These are phyloP conservation scores for Brettanomyces naardenensis DNA, from an alignment of 805 yeast species.

Conservation along the genomic window DNA sequence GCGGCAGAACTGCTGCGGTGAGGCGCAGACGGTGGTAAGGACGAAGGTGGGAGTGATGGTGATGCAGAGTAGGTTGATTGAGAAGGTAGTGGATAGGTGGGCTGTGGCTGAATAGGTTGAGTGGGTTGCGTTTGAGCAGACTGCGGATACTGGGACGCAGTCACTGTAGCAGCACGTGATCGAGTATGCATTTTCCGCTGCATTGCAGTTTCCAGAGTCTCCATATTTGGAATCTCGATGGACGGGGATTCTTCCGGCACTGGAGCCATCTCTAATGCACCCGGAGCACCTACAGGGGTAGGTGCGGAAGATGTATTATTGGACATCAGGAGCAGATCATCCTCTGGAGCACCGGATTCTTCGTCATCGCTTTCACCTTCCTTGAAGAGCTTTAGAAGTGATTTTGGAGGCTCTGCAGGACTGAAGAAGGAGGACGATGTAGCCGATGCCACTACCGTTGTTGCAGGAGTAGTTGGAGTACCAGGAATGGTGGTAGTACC, in stretches of 20 bases:
- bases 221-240: conserved; percentile 67
- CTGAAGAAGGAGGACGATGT: conserved; percentile 2
- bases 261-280: neutral
- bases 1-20: neutral
- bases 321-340: neutral
- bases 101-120: no score
- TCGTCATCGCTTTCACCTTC: conserved; percentile 31
- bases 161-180: conserved; percentile 1
- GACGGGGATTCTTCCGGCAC: conserved; percentile 26
- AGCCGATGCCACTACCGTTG: neutral
- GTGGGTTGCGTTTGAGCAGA: neutral
- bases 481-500: neutral
- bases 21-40: neutral
- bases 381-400: conserved; percentile 64
- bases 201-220: conserved; percentile 23
- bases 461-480: neutral
- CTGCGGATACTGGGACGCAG: neutral
- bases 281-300: neutral
- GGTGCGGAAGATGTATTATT: neutral
- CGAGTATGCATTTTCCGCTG: neutral
- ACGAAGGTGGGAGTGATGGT: neutral
- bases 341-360: conserved; percentile 2
- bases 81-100: no score
- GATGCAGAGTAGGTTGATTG: no score
- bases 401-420: conserved; percentile 56